Evolutionary conservation across 2,329 filamentous ascomycete species (phyloP).

Genomic region (Trichoderma sp.): DNA sequence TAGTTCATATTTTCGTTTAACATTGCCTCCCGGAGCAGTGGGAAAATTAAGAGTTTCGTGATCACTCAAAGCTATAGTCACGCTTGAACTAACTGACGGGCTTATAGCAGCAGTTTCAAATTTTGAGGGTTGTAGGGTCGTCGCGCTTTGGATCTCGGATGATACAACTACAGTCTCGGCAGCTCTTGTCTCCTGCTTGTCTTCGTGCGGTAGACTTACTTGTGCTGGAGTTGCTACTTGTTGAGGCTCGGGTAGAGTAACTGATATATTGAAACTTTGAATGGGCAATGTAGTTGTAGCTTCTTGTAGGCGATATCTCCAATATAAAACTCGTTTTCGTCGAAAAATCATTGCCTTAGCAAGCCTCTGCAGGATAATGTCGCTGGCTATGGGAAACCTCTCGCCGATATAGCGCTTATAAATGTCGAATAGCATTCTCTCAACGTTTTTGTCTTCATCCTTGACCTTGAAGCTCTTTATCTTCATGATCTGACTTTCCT

Average conservation of each 20-base stretch:
- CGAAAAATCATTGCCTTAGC: slow-evolving; percentile 27
- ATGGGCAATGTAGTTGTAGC: background rate
- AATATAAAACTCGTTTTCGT: slow-evolving; percentile 29
- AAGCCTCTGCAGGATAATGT: slow-evolving; percentile 26
- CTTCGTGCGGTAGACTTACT: background rate
- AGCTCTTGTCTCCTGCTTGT: background rate
- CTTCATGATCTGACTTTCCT: slow-evolving; percentile 24
- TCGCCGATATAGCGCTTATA: slow-evolving; percentile 28
- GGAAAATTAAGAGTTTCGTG: background rate
- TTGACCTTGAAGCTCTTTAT: slow-evolving; percentile 20
- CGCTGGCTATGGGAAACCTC: slow-evolving; percentile 26
- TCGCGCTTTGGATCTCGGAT: background rate
- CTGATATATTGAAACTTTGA: too few species aligned
- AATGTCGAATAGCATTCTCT: background rate
- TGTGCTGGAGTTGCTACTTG: too few species aligned
- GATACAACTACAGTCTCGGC: background rate
- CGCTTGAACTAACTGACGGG: background rate
- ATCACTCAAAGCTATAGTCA: background rate
- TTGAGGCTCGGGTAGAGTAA: too few species aligned
- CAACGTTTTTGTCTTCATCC: slow-evolving; percentile 28
- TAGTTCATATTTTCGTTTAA: background rate
- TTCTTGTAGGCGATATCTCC: slow-evolving; percentile 22
- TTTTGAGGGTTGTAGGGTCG: background rate
- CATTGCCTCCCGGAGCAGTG: background rate
- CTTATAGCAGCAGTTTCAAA: background rate